Evolutionary conservation across 2,329 filamentous ascomycete species (phyloP), one percentile per base, ranked within the genome.

Genomic region (Bipolaris victoriae): DNA sequence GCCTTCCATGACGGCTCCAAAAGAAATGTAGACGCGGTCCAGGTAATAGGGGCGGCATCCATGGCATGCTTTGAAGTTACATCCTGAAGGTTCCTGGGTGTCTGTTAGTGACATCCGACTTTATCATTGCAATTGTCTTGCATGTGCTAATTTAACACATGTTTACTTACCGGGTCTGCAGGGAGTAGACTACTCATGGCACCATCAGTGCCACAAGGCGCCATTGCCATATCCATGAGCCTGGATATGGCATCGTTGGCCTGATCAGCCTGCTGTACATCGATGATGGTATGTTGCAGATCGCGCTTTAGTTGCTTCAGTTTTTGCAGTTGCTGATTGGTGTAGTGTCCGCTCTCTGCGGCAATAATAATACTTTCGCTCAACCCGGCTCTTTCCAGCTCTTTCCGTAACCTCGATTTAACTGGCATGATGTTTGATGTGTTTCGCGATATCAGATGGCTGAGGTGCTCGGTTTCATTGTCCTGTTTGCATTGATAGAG

Each of bases 401-500:
- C 66, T 18, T 49, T 49, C 10, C 71, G 70, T 15, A 73, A 33
- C 7, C 40, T 22, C 5, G 72, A 73, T n/a, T 47, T 55, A 20
- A 29, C 35, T 16, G 26, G 22, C 9, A 58, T 44, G 15, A 46
- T 33, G 0, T 36, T 45, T 9, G 55, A 52, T 2, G 45, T 45
- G 6, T 57, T 13, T 9, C 16, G 24, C 3, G 33, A 31, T 18
- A 64, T 16, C 5, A 59, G 47, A 13, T 55, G 29, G 29, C 52
- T 55, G 2, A 64, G 58, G 16, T 61, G 58, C n/a, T 46, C 45
- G 11, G 46, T 18, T 35, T 60, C 56, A 16, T 49, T 50, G 26
- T 92, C 90, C 70, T 90, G 85, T 11, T 82, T 84, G 74, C 91
- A 95, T 57, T 83, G 81, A 73, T 91, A 95, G 20, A 95, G 77